phyloP scores from a whole-genome alignment of 2,329 filamentous ascomycete genomes.

The Ophiostoma himal-ulmi region DNA sequence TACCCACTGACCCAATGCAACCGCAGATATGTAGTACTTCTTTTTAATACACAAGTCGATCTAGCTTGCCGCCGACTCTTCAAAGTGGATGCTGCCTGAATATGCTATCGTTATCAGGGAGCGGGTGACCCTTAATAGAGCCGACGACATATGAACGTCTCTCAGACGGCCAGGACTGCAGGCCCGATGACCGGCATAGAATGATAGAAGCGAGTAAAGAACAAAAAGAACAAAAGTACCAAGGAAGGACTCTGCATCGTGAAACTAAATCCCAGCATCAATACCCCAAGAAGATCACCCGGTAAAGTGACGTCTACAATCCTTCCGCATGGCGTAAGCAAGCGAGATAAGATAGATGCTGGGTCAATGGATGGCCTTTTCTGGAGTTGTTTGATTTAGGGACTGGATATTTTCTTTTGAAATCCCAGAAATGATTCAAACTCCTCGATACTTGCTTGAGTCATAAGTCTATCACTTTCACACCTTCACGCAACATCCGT shows the following conservation, averaged over 20 bases:
- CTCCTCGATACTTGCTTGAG: not conserved
- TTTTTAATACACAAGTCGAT: not conserved
- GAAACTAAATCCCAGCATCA: not conserved
- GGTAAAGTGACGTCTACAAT: constrained; percentile 7
- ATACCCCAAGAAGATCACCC: not conserved
- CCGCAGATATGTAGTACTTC: not conserved
- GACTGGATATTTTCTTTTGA: no score
- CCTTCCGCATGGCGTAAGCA: not conserved
- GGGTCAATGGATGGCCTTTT: not conserved
- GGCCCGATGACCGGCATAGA: not conserved
- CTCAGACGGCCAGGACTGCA: no score
- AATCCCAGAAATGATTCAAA: no score
- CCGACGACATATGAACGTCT: not conserved
- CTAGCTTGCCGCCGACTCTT: not conserved
- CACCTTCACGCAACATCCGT: not conserved
- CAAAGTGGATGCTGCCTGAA: not conserved
- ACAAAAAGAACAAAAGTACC: not conserved
- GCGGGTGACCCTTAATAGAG: not conserved
- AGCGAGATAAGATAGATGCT: not conserved
- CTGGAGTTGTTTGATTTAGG: not conserved
- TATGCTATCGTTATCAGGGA: not conserved
- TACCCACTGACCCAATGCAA: not conserved
- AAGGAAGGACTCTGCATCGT: not conserved
- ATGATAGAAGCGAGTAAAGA: not conserved
- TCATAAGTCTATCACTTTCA: not conserved